phyloP scores from a whole-genome alignment of 805 yeast species.

The Kurtzmaniella fragi region DNA sequence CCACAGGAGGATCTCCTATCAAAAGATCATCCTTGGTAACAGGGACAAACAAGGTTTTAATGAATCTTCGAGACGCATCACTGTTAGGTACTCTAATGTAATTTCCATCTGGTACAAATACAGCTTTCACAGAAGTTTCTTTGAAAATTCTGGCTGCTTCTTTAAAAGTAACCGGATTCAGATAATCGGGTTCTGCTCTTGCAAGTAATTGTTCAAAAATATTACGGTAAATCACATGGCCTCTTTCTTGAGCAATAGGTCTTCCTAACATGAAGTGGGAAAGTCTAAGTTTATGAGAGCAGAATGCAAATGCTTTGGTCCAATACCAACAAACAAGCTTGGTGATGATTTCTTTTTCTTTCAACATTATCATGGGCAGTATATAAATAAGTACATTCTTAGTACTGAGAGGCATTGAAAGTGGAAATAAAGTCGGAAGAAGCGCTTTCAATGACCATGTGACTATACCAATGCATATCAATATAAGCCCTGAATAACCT shows the following conservation, averaged over 20 bases:
- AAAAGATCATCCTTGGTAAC: conserved; percentile 77
- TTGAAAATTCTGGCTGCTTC: conserved; percentile 43
- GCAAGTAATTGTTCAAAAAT: conserved; percentile 39
- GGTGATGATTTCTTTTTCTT: conserved; percentile 9
- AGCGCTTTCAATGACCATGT: conserved; percentile 42
- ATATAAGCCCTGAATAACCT: conserved; percentile 69
- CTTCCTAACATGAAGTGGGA: conserved; percentile 75
- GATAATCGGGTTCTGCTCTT: conserved; percentile 46
- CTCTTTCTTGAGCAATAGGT: conserved; percentile 65
- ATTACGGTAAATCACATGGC: conserved; percentile 55
- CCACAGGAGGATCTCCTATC: conserved; percentile 18
- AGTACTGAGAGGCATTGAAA: conserved; percentile 10
- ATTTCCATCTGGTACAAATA: conserved; percentile 75
- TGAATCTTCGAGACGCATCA: conserved; percentile 65
- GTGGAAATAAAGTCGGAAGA: conserved; percentile 19
- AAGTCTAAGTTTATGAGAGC: conserved; percentile 56
- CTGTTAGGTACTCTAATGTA: conserved; percentile 83
- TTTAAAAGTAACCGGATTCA: conserved; percentile 47
- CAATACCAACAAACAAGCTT: conserved; percentile 50
- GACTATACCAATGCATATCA: conserved; percentile 67
- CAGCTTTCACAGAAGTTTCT: conserved; percentile 40
- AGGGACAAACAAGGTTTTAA: conserved; percentile 67
- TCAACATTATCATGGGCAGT: conserved; percentile 1
- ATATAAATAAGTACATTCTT: conserved; percentile 4
- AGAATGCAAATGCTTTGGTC: conserved; percentile 51